Conservation (phyloP, 495 filamentous ascomycete species). For the Tuber magnatum region DNA sequence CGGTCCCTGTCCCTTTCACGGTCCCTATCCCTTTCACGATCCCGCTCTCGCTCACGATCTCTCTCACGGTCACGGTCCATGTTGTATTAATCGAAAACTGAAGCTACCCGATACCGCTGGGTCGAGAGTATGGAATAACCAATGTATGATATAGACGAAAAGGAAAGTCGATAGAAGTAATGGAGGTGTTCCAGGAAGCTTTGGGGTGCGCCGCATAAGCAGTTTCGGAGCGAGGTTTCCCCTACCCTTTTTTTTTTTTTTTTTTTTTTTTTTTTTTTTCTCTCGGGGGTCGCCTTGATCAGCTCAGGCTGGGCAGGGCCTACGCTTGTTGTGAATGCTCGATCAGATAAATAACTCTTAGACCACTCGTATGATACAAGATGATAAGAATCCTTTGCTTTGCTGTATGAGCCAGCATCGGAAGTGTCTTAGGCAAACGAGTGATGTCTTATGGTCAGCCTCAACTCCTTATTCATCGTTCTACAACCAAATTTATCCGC, state of each 20-base stretch:
- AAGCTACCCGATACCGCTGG: neutral
- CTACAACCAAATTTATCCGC: neutral
- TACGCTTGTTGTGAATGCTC: neutral
- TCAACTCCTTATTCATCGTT: constrained; percentile 4
- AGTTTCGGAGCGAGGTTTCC: neutral
- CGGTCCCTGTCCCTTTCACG: constrained; percentile 10
- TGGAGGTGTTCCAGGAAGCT: neutral
- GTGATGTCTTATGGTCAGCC: constrained; percentile 5
- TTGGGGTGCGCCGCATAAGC: neutral
- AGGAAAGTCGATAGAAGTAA: neutral
- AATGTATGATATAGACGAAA: neutral
- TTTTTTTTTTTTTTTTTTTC: too few species aligned
- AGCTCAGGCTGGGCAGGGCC: neutral
- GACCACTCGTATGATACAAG: too few species aligned
- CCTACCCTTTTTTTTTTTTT: neutral
- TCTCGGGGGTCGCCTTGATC: constrained; percentile 1
- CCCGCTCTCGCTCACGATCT: constrained; percentile 16
- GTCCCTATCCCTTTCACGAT: constrained; percentile 21
- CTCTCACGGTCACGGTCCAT: constrained; percentile 36
- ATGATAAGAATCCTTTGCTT: constrained; percentile 1
- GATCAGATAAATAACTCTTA: neutral
- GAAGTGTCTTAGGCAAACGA: neutral
- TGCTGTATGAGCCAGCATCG: neutral
- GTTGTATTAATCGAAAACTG: neutral
- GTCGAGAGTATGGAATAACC: neutral